Evolutionary conservation across 805 yeast genomes (phyloP).

Genomic region (Wickerhamomyces ciferrii): DNA sequence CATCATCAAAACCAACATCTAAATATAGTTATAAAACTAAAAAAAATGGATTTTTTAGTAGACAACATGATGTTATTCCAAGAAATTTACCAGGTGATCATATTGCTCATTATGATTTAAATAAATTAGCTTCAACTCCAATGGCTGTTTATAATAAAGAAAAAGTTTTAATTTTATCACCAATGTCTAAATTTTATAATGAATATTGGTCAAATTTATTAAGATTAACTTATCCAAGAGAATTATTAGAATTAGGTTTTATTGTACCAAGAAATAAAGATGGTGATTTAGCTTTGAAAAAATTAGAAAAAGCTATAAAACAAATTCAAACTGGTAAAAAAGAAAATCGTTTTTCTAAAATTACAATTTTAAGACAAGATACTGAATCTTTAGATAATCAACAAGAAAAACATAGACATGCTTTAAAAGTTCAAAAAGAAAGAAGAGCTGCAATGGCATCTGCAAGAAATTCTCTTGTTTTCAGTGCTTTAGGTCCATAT

Average conservation of each 20-base stretch:
- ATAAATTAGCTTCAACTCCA: slow-evolving; percentile 65
- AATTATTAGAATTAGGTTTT: slow-evolving; percentile 81
- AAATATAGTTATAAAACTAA: slow-evolving; percentile 22
- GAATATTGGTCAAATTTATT: slow-evolving; percentile 86
- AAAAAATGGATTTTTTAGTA: slow-evolving; percentile 26
- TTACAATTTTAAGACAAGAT: slow-evolving; percentile 90
- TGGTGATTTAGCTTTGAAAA: slow-evolving; percentile 74
- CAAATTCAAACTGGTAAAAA: slow-evolving; percentile 59
- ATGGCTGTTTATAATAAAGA: slow-evolving; percentile 74
- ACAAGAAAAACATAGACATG: slow-evolving; percentile 86
- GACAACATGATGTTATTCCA: slow-evolving; percentile 52
- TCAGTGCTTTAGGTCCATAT: slow-evolving; percentile 83
- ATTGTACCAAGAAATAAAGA: slow-evolving; percentile 78
- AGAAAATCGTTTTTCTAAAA: slow-evolving; percentile 67
- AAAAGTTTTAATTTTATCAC: slow-evolving; percentile 81
- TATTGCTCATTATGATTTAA: slow-evolving; percentile 80
- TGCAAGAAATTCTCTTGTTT: slow-evolving; percentile 87
- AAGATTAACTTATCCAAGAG: slow-evolving; percentile 75
- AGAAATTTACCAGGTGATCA: slow-evolving; percentile 65
- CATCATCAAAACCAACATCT: slow-evolving; percentile 23
- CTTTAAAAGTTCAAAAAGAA: slow-evolving; percentile 77
- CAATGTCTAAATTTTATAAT: slow-evolving; percentile 80
- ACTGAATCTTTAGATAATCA: slow-evolving; percentile 70
- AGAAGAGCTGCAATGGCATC: slow-evolving; percentile 89
- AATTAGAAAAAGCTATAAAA: slow-evolving; percentile 73